Percentiles rank a stretch among this genome's conserved stretches.
phyloP scores from a whole-genome alignment of 2,329 filamentous ascomycete species.

The Apiospora malaysiana region DNA sequence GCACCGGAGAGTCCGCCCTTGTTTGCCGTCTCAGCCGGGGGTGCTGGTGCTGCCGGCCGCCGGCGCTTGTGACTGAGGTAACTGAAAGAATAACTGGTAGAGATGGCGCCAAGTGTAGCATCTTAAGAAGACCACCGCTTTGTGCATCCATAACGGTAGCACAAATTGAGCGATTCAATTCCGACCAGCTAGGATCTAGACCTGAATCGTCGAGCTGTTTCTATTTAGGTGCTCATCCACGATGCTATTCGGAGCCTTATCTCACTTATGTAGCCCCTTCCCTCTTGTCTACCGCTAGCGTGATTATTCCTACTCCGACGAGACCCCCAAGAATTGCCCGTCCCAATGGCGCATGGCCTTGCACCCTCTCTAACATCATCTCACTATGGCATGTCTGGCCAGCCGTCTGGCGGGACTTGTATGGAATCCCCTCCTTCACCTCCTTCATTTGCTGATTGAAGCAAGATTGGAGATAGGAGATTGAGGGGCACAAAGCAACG shows the following conservation, averaged over 20 bases:
- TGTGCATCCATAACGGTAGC: background rate
- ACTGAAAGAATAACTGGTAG: background rate
- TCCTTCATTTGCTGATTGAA: background rate
- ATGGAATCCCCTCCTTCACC: background rate
- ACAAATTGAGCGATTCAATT: background rate
- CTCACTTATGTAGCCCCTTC: background rate
- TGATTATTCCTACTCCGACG: background rate
- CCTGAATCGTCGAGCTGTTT: background rate
- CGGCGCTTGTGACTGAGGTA: slow-evolving; percentile 1
- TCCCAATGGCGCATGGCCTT: background rate
- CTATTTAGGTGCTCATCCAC: slow-evolving; percentile 2
- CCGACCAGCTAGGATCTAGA: background rate
- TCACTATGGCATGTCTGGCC: background rate
- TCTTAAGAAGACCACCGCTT: background rate
- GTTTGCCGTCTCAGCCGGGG: slow-evolving; percentile 14
- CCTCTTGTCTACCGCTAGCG: background rate
- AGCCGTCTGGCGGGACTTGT: background rate
- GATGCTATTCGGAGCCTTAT: background rate
- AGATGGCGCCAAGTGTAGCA: background rate
- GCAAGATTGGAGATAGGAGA: background rate
- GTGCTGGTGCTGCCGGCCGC: slow-evolving; percentile 1
- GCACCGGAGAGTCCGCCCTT: background rate
- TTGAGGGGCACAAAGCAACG: background rate
- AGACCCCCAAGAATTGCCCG: no score
- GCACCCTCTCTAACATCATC: background rate